These are phyloP conservation scores for Plantago elongata DNA, from an alignment of 257 asterid genomes.

Conservation along the genomic window DNA sequence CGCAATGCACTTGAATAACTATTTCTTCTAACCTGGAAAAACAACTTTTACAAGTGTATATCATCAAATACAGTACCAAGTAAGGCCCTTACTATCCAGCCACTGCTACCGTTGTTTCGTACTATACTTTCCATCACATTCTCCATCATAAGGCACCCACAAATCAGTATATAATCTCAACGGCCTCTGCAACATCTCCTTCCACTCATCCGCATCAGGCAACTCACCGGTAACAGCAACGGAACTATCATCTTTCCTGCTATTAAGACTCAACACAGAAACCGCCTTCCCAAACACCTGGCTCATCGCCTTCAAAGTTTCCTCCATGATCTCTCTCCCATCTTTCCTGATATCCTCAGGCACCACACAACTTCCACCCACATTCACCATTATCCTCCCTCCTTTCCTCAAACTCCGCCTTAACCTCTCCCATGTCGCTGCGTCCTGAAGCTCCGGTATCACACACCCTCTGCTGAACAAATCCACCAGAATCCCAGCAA, in stretches of 20 bases:
- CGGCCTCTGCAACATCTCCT: conserved; percentile 42
- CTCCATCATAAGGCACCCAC: conserved; percentile 44
- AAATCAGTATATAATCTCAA: conserved; percentile 58
- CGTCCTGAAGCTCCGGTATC: conserved; percentile 66
- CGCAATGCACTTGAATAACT: too few relatives aligned
- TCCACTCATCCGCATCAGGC: conserved; percentile 61
- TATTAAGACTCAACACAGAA: conserved; percentile 46
- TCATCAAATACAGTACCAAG: too few relatives aligned
- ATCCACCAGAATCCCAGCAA: conserved; percentile 68
- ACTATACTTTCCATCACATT: not conserved
- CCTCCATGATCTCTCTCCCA: conserved; percentile 66
- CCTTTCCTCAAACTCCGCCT: conserved; percentile 44
- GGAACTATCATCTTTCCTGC: conserved; percentile 63
- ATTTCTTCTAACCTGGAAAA: too few relatives aligned
- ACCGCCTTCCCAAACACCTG: conserved; percentile 40
- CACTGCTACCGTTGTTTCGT: too few relatives aligned
- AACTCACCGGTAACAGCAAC: conserved; percentile 64
- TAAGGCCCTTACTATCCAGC: too few relatives aligned
- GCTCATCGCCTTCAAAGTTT: conserved; percentile 62
- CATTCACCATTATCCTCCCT: conserved; percentile 88
- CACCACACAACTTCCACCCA: conserved; percentile 91
- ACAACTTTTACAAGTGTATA: too few relatives aligned
- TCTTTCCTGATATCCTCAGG: conserved; percentile 73
- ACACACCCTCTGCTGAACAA: conserved; percentile 64
- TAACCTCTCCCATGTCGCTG: conserved; percentile 66